Evolutionary conservation across 148 eudicot species (phyloP), one percentile per base, ranked within the genome.

Genomic region (Tetragonia tetragonoides): DNA sequence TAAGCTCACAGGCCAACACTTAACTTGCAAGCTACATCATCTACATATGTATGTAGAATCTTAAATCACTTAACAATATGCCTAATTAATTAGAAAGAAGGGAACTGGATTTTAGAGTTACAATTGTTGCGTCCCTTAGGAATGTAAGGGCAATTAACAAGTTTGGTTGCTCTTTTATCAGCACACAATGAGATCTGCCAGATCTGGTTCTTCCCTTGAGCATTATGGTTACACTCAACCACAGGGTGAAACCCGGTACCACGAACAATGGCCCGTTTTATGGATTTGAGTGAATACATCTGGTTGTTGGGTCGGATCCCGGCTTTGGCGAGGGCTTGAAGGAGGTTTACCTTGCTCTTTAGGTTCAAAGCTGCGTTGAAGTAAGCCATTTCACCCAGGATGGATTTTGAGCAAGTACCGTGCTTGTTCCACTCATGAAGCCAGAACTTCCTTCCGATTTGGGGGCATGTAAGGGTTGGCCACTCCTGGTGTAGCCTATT

Each of bases 101-200:
- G 90, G 68, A 90, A 88, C 49, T 72, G 66, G 59, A 86, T 38
- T 7, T 38, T 76, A 40, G 84, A 66, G 7, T 37, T 72, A 70
- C 88, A 86, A 8, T 49, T 67, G 38, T 80, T 82, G 14, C 75
- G 83, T 7, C 81, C 84, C 69, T 61, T 68, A 0, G 83, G 86
- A 65, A 77, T 16, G 14, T 75, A 81, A 1, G 86, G 76, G 51
- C 88, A 86, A 0, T 86, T 61, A 46, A 81, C 67, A 21, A 86
- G 72, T 2, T 46, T 28, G 3, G 70, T 75, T 18, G 85, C 88
- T 5, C 68, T 76, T n/a, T 40, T 76, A 66, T 86, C 85, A 6
- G 81, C 88, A 79, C 86, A 86, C 62, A 81, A 73, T 7, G 81
- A 49, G 23, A 86, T 80, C 60, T 83, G 86, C 75, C 79, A 86